A percentile compares a stretch with the other conserved stretches of the same genome.
Conservation (phyloP, 768 basidiomycete species). For the Leccinum boreale region DNA sequence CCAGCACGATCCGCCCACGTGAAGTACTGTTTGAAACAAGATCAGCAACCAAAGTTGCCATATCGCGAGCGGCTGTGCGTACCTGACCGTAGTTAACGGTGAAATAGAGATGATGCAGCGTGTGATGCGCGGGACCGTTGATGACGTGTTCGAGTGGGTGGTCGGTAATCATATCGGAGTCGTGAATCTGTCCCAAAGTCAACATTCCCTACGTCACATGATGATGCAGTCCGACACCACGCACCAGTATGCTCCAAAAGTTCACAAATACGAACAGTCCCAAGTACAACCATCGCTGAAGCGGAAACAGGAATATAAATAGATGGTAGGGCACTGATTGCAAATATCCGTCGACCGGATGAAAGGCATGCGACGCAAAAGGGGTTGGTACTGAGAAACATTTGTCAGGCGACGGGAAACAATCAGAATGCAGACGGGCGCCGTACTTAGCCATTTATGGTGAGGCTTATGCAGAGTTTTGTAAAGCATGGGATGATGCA, state of each 20-base stretch:
- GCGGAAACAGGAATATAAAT: conserved; percentile 85
- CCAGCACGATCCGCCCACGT: conserved; percentile 87
- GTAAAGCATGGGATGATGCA: conserved; percentile 85
- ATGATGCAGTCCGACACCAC: conserved; percentile 21
- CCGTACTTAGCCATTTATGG: conserved; percentile 95
- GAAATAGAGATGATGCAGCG: conserved; percentile 95
- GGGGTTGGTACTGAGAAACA: conserved; percentile 81
- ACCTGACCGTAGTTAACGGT: conserved; percentile 95
- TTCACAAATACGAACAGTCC: conserved; percentile 89
- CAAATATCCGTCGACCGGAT: conserved; percentile 89
- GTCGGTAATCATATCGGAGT: conserved; percentile 97
- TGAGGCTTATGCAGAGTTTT: conserved; percentile 95
- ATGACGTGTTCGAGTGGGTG: conserved; percentile 84
- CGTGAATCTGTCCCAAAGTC: conserved; percentile 72
- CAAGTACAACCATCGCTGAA: conserved; percentile 84
- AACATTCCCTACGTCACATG: background rate
- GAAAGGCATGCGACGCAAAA: conserved; percentile 97
- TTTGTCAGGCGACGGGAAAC: conserved; percentile 5
- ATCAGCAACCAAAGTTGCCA: conserved; percentile 10
- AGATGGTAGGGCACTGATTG: conserved; percentile 96
- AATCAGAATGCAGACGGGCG: background rate
- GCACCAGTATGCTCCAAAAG: conserved; percentile 87
- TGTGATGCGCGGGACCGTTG: conserved; percentile 99
- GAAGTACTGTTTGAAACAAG: conserved; percentile 69
- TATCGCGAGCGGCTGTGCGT: conserved; percentile 31